Evolutionary conservation across 2,329 filamentous ascomycete genomes (phyloP).

Genomic region (Verticillium isaacii): DNA sequence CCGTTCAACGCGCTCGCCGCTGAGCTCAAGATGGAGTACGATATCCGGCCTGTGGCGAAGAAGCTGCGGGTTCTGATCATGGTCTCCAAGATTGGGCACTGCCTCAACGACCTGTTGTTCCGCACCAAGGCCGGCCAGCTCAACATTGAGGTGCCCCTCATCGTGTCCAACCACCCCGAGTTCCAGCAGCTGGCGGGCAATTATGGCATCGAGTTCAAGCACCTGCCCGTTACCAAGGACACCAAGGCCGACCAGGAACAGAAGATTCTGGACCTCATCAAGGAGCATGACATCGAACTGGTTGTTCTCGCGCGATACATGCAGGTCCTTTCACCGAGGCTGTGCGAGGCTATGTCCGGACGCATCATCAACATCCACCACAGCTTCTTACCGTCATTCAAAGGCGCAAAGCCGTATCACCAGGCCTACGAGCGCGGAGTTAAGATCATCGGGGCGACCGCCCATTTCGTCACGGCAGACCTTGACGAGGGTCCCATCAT

Average conservation of each 20-base stretch:
- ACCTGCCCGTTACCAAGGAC: constrained; percentile 74
- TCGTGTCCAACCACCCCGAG: constrained; percentile 79
- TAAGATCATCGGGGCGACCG: constrained; percentile 83
- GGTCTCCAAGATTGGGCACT: constrained; percentile 87
- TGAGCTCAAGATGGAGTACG: constrained; percentile 65
- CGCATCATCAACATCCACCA: constrained; percentile 93
- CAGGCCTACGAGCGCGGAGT: constrained; percentile 83
- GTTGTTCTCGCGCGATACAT: constrained; percentile 82
- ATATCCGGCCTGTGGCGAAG: constrained; percentile 61
- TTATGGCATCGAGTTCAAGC: constrained; percentile 75
- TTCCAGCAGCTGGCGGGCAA: constrained; percentile 63
- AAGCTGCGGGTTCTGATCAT: constrained; percentile 80
- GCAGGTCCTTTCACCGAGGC: constrained; percentile 72
- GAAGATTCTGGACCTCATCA: constrained; percentile 66
- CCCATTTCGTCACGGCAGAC: constrained; percentile 82
- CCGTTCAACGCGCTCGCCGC: constrained; percentile 58
- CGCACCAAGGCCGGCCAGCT: constrained; percentile 70
- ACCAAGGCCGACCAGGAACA: constrained; percentile 72
- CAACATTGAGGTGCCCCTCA: constrained; percentile 68
- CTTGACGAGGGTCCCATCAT: constrained; percentile 85
- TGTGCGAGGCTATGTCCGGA: constrained; percentile 76
- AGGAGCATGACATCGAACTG: constrained; percentile 66
- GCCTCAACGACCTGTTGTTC: constrained; percentile 79
- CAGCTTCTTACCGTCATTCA: constrained; percentile 81
- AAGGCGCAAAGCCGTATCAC: constrained; percentile 84